Base-by-base conservation (phyloP, 331 rosid species). In the Saraca asoca region DNA sequence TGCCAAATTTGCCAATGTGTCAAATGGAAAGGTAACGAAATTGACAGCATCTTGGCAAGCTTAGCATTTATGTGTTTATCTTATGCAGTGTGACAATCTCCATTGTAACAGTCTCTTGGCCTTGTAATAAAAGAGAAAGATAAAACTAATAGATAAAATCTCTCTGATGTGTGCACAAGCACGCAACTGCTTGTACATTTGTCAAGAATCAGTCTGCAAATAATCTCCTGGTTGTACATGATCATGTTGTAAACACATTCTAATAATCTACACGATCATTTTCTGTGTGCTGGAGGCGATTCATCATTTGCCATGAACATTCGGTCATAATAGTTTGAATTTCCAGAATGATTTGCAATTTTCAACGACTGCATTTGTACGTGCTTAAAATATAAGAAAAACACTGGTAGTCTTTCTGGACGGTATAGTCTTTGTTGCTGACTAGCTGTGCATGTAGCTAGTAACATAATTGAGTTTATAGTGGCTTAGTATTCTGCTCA, bases 21-120 rank as follows among this genome's bases (percentile, higher is more conserved):
- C 88, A 39, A 78, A 41, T 58, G 83, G 72, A 75, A 92, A 82
- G 96, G 98, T 92, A 81, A 9, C 35, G 13, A 7, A 34, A 9
- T 48, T 52, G 58, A 29, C 69, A 33, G 58, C 35, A 39, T 52
- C 10, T 50, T 56, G 35, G 33, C 49, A 20, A 61, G 48, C 10
- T 41, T 68, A 53, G 61, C 52, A 14, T 39, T 24, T 60, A 58
- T 58, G 44, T 61, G 48, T 41, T 60, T 69, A 11, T 52, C 49
- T 59, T n/a, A 35, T 12, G 12, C 62, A 29, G 61, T 43, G 16
- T 38, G 24, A 44, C 5, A 34, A 4, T 41, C 5, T 41, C 4
- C 18, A 17, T 24, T 7, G 19, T 69, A 39, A 13, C 24, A 56
- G 34, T 51, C 37, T 45, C 52, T 68, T 49, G 51, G 13, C 35